Conservation (phyloP, 2,329 filamentous ascomycete genomes). For the Pseudonectria buxi region DNA sequence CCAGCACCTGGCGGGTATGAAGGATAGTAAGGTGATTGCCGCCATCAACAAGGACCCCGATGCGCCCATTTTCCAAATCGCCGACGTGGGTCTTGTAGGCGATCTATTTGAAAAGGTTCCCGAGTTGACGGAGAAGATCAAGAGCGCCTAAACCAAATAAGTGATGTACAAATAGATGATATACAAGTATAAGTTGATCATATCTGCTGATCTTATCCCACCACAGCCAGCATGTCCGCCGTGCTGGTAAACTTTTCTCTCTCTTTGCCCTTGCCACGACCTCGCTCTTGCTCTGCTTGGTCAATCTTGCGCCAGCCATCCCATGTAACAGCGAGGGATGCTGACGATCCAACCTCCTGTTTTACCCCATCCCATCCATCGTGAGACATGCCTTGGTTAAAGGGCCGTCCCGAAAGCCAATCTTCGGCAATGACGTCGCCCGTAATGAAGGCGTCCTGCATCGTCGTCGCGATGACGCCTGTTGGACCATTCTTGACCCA, state of each 20-base stretch:
- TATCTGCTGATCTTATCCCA: slow-evolving; percentile 27
- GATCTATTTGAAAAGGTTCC: slow-evolving; percentile 95
- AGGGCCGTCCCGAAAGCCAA: slow-evolving; percentile 46
- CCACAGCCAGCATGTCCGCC: slow-evolving; percentile 50
- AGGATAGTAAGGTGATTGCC: slow-evolving; percentile 99
- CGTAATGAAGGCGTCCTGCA: slow-evolving; percentile 88
- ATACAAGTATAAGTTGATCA: slow-evolving; percentile 20
- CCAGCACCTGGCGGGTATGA: slow-evolving; percentile 98
- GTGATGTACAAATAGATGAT: slow-evolving; percentile 18
- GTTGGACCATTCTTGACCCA: slow-evolving; percentile 96
- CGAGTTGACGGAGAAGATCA: slow-evolving; percentile 92
- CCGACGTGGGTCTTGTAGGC: slow-evolving; percentile 90
- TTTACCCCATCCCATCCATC: slow-evolving; percentile 73
- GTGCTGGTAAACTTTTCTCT: slow-evolving; percentile 63
- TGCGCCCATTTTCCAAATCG: slow-evolving; percentile 96
- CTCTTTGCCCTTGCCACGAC: slow-evolving; percentile 62
- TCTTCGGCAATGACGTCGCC: slow-evolving; percentile 79
- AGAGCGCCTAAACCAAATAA: slow-evolving; percentile 38
- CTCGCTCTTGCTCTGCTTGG: slow-evolving; percentile 62
- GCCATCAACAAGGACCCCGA: slow-evolving; percentile 98
- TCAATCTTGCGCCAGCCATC: slow-evolving; percentile 81
- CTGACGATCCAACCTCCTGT: slow-evolving; percentile 45
- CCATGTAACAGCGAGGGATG: slow-evolving; percentile 67
- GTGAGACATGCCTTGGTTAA: slow-evolving; percentile 25
- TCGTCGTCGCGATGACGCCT: slow-evolving; percentile 91